Percentiles rank a stretch among this genome's conserved stretches.
These are phyloP conservation scores for Penicillium lagena DNA, from an alignment of 495 filamentous ascomycete species.

Conservation along the genomic window DNA sequence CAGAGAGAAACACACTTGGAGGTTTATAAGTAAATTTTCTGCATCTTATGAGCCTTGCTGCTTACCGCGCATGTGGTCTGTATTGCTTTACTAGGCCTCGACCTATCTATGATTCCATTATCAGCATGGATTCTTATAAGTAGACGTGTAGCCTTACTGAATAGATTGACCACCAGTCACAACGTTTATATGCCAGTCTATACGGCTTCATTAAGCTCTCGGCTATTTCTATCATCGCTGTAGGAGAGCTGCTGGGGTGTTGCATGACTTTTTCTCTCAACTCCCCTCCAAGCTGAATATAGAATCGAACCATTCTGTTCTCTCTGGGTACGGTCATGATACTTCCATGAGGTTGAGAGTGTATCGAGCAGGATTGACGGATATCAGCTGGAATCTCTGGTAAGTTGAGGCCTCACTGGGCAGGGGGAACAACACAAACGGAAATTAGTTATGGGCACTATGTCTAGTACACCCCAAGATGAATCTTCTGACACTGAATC, in stretches of 20 bases:
- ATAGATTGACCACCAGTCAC: slow-evolving; percentile 22
- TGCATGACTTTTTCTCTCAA: not conserved
- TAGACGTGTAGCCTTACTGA: slow-evolving; percentile 1
- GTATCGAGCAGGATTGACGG: slow-evolving; percentile 9
- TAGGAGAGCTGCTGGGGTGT: not conserved
- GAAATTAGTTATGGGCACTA: slow-evolving; percentile 19
- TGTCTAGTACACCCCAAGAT: slow-evolving; percentile 18
- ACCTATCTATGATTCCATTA: slow-evolving; percentile 1
- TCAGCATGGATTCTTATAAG: not conserved
- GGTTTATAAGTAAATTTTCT: slow-evolving; percentile 2
- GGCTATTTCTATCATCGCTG: slow-evolving; percentile 7
- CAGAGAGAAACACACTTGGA: slow-evolving; percentile 38
- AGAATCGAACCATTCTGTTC: slow-evolving; percentile 10
- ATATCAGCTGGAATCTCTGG: slow-evolving; percentile 3
- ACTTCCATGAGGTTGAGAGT: slow-evolving; percentile 6
- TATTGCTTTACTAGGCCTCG: slow-evolving; percentile 4
- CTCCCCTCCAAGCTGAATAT: slow-evolving; percentile 5
- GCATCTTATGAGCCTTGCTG: not conserved
- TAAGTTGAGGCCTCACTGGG: not conserved
- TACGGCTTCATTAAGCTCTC: slow-evolving; percentile 15
- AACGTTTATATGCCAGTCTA: slow-evolving; percentile 11
- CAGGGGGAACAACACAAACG: slow-evolving; percentile 2
- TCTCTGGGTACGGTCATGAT: slow-evolving; percentile 14
- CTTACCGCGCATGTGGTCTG: slow-evolving; percentile 6
- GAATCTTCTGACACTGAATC: slow-evolving; percentile 4